phyloP scores from a whole-genome alignment of 2,329 filamentous ascomycete species.

The Myrmaecium sp. region DNA sequence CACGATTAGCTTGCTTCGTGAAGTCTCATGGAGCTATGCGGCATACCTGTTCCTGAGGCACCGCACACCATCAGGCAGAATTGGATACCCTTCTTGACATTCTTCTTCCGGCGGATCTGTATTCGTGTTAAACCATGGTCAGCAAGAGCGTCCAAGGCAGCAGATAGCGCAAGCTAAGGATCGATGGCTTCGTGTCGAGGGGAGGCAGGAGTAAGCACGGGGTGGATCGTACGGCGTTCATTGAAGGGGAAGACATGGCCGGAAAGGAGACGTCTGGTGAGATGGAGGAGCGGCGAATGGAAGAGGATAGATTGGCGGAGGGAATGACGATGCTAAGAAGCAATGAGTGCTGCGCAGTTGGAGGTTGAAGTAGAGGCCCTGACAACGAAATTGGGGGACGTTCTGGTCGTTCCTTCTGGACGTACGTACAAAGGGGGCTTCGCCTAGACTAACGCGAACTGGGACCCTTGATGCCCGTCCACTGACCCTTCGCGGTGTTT shows the following conservation, averaged over 20 bases:
- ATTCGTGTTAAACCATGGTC: conserved; percentile 36
- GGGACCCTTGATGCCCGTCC: no score
- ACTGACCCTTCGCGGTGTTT: no score
- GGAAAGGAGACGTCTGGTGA: background rate
- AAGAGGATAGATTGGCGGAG: background rate
- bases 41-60: conserved; percentile 89
- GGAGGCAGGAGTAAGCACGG: no score
- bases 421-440: no score
- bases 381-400: no score
- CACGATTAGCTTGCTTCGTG: conserved; percentile 3
- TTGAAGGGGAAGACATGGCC: conserved; percentile 6
- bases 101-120: conserved; percentile 99
- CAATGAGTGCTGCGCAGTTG: no score
- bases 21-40: conserved; percentile 5
- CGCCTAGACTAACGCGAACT: no score
- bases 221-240: conserved; percentile 7
- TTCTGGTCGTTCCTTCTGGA: no score
- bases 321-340: no score
- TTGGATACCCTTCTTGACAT: conserved; percentile 99
- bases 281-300: background rate
- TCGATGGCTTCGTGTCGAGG: conserved; percentile 1
- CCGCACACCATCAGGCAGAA: conserved; percentile 99
- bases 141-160: conserved; percentile 10
- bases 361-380: no score
- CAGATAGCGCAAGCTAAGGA: conserved; percentile 1